phyloP scores from a whole-genome alignment of 2,329 filamentous ascomycete species.

The Diplocarpon mali region DNA sequence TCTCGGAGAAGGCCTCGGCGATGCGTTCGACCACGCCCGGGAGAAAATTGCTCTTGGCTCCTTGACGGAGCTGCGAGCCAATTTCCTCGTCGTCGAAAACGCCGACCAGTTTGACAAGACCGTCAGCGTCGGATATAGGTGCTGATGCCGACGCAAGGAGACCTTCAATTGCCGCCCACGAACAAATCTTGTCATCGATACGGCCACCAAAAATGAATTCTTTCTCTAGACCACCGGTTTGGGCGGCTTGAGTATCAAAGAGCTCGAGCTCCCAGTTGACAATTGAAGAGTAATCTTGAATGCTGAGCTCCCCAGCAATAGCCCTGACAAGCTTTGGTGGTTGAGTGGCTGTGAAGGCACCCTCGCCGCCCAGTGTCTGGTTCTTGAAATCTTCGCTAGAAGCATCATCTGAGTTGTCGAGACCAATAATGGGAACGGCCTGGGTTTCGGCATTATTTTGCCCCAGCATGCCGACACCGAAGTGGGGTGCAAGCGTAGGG shows the following conservation, averaged over 20 bases:
- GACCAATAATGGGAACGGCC: slow-evolving; percentile 84
- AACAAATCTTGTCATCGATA: slow-evolving; percentile 96
- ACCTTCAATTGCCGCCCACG: slow-evolving; percentile 78
- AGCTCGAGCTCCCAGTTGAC: slow-evolving; percentile 96
- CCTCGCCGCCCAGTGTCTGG: slow-evolving; percentile 17
- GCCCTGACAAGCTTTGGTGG: slow-evolving; percentile 75
- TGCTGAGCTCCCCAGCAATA: slow-evolving; percentile 67
- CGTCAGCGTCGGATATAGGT: slow-evolving; percentile 44
- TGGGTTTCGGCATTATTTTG: slow-evolving; percentile 77
- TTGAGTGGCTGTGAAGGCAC: slow-evolving; percentile 69
- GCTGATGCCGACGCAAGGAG: slow-evolving; percentile 56
- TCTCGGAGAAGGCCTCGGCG: slow-evolving; percentile 52
- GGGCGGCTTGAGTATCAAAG: slow-evolving; percentile 79
- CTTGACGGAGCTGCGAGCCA: slow-evolving; percentile 80
- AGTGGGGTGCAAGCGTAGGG: slow-evolving; percentile 87
- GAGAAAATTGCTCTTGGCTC: slow-evolving; percentile 81
- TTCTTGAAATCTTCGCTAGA: slow-evolving; percentile 25
- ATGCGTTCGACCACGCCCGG: slow-evolving; percentile 71
- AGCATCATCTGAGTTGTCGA: slow-evolving; percentile 57
- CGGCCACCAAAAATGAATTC: slow-evolving; percentile 93
- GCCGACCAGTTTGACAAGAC: slow-evolving; percentile 80
- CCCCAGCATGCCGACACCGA: slow-evolving; percentile 64
- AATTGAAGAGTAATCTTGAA: slow-evolving; percentile 63
- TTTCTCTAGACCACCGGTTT: slow-evolving; percentile 72
- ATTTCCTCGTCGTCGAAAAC: slow-evolving; percentile 98